Evolutionary conservation across 2,329 filamentous ascomycete genomes (phyloP), one percentile per base, ranked within the genome.

Genomic region (Thermothelomyces thermophilus): DNA sequence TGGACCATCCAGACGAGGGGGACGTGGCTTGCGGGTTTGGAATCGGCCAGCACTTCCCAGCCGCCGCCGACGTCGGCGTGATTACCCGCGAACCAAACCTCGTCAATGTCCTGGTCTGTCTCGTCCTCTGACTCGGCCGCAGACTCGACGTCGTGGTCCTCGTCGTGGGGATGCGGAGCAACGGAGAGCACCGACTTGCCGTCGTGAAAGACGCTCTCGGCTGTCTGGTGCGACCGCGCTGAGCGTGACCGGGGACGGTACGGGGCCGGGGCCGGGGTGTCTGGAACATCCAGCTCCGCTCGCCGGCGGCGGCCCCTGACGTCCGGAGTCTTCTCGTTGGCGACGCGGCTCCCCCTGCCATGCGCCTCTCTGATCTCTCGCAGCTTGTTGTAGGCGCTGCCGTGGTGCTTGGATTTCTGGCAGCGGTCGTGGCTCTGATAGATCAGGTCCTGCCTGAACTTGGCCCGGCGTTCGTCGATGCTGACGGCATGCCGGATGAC

Each of bases 1-100:
- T 73, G 68, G 1, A 86, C 75, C 81, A 87, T 85, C 75, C 82
- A 86, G 1, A 81, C 74, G 1, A 86, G 69, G 0, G 82, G 80
- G 6, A 80, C 72, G 56, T 86, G 81, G 56, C 79, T 83, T 16
- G 86, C 71, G 7, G 82, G 75, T 61, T 86, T 85, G 20, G 72
- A 74, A 1, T 71, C 70, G 0, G 70, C 64, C 0, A 79, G 68
- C 3, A 76, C 68, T 43, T 79, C 77, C 86, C 86, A 90, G 0
- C 87, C 87, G 9, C 87, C 87, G 1, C 87, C 87, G 26, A 90
- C 81, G 55, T 91, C 87, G 1, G 80, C 87, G 55, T 94, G 87
- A 10, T 83, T 82, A 8, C 87, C 87, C 0, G 86, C 75, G 60
- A 93, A 93, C 84, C 84, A 87, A 1, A 91, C 77, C 60, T 93